Evolutionary conservation across 2,329 filamentous ascomycete genomes (phyloP).

Genomic region (Blumeria hordei): DNA sequence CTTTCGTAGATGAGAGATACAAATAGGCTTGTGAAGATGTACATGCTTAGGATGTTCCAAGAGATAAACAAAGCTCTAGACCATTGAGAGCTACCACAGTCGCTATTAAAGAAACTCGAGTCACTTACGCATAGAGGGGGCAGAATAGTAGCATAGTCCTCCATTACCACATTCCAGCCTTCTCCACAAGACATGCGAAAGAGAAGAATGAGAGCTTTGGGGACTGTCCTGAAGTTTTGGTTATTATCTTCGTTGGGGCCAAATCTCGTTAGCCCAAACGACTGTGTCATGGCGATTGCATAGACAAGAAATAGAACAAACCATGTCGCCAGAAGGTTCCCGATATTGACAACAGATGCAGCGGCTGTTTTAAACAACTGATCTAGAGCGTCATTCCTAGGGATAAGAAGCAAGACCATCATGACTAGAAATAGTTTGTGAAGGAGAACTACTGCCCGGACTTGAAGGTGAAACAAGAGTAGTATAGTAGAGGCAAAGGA

Average conservation of each 20-base stretch:
- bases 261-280: conserved; percentile 85
- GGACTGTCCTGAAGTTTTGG: conserved; percentile 79
- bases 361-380: conserved; percentile 97
- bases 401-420: conserved; percentile 73
- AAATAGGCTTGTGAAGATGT: conserved; percentile 95
- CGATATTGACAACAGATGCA: conserved; percentile 72
- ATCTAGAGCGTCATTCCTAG: conserved; percentile 86
- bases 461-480: conserved; percentile 33
- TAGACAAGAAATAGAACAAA: conserved; percentile 91
- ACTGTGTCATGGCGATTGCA: conserved; percentile 86
- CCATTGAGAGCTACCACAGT: conserved; percentile 82
- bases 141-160: conserved; percentile 65
- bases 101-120: conserved; percentile 55
- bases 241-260: conserved; percentile 48
- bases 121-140: conserved; percentile 59
- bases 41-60: conserved; percentile 99
- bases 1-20: conserved; percentile 98
- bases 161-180: conserved; percentile 93
- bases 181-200: conserved; percentile 88
- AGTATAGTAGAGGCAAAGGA: conserved; percentile 66
- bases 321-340: conserved; percentile 87
- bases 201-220: conserved; percentile 76
- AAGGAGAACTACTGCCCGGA: conserved; percentile 45
- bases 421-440: conserved; percentile 90
- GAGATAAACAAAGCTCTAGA: conserved; percentile 73